Percentiles rank a stretch among this genome's conserved stretches.
Conservation (phyloP, 305 asterid genomes). For the Solanum hybrid region DNA sequence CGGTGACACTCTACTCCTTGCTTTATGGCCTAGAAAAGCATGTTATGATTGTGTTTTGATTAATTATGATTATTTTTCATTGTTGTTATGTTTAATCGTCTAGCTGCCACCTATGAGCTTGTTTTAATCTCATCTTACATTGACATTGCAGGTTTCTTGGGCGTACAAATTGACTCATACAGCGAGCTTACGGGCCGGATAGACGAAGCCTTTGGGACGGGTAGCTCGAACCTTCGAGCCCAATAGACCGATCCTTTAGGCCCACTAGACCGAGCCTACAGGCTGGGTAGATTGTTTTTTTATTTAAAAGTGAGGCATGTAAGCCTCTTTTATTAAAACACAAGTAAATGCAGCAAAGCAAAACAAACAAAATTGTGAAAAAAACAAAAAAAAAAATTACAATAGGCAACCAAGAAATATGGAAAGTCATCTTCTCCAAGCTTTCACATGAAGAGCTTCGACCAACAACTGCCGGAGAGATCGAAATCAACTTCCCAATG, state of each 20-base stretch:
- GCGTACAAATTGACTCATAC: not conserved
- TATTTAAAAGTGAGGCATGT: not conserved
- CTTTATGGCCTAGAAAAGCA: too few species aligned
- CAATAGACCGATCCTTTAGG: not conserved
- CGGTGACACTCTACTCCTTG: not conserved
- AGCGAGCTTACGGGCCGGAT: not conserved
- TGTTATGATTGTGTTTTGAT: not conserved
- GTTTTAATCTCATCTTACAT: not conserved
- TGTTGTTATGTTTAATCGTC: not conserved
- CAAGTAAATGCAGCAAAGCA: too few species aligned
- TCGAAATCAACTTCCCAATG: too few species aligned
- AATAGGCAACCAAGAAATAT: too few species aligned
- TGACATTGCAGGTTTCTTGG: not conserved
- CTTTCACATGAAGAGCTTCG: too few species aligned
- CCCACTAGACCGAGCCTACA: too few species aligned
- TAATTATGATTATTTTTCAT: not conserved
- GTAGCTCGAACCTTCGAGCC: not conserved
- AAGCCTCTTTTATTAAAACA: too few species aligned
- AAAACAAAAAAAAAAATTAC: too few species aligned
- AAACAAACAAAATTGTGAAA: too few species aligned
- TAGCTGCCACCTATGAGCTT: not conserved
- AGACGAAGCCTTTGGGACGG: not conserved
- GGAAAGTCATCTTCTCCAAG: too few species aligned
- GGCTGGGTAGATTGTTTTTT: too few species aligned
- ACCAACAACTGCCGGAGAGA: too few species aligned